Conservation (phyloP, 2,329 filamentous ascomycete genomes). For the Paracorniculantispora psalliotae region DNA sequence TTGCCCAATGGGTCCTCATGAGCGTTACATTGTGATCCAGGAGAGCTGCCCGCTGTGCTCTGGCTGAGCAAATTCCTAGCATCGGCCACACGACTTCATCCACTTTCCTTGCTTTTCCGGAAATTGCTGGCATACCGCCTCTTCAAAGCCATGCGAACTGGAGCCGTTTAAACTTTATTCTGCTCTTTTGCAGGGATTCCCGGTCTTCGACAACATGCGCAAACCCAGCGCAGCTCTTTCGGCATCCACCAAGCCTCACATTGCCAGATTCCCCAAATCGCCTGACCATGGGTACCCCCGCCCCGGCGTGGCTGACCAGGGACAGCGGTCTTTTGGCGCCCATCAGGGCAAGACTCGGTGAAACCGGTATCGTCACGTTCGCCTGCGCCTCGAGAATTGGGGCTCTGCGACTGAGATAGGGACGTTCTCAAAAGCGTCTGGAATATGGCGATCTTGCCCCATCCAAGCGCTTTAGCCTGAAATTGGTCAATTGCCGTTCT, state of each 20-base stretch:
- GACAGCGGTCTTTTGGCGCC: background rate
- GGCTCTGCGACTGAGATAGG: background rate
- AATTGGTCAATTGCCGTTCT: background rate
- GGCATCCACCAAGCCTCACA: background rate
- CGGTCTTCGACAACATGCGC: background rate
- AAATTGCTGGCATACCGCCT: background rate
- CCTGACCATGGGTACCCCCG: background rate
- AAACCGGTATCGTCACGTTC: background rate
- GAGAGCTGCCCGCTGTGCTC: slow-evolving; percentile 51
- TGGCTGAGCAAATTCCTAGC: slow-evolving; percentile 22
- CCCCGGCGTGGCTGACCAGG: background rate
- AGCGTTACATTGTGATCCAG: slow-evolving; percentile 66
- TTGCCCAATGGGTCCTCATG: slow-evolving; percentile 63
- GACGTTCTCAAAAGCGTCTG: background rate
- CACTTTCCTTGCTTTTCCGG: background rate
- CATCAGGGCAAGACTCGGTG: background rate
- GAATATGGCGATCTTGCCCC: background rate
- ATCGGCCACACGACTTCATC: background rate
- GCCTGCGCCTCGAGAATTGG: background rate
- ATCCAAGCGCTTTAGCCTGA: background rate
- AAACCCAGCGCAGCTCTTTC: background rate
- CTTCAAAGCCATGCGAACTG: background rate
- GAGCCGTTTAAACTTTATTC: background rate
- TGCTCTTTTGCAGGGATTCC: background rate
- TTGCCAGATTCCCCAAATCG: background rate